phyloP scores from a whole-genome alignment of 768 basidiomycete species.

The Kwoniella europaea region DNA sequence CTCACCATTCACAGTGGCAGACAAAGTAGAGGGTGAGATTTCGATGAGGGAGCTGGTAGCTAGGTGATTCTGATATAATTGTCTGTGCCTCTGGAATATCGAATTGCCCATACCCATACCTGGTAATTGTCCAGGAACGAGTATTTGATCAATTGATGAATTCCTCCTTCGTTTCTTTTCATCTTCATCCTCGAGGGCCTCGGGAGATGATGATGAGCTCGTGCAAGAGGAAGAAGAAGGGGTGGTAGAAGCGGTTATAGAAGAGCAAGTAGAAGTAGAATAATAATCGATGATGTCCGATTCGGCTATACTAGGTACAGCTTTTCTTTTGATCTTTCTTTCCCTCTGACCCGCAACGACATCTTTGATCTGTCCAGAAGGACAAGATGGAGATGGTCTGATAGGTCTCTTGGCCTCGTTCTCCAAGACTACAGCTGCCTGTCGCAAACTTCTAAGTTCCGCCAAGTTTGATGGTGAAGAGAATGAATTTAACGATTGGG shows the following conservation, averaged over 20 bases:
- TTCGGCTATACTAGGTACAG: conserved; percentile 34
- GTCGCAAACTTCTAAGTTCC: conserved; percentile 28
- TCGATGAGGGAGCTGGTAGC: conserved; percentile 25
- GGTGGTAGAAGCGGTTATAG: background rate
- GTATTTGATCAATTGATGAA: conserved; percentile 7
- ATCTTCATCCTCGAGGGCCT: background rate
- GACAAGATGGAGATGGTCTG: background rate
- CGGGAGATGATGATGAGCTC: background rate
- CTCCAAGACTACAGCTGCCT: conserved; percentile 26
- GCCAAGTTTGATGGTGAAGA: conserved; percentile 29
- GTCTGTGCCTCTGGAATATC: conserved; percentile 19
- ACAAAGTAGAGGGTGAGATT: conserved; percentile 11
- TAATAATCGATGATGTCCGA: conserved; percentile 10
- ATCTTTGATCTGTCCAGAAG: background rate
- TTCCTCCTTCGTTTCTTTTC: background rate
- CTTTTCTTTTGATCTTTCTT: conserved; percentile 40
- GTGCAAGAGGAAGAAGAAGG: background rate
- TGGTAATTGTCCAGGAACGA: conserved; percentile 16
- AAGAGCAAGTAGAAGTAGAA: conserved; percentile 6
- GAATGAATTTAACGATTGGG: conserved; percentile 35
- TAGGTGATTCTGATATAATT: conserved; percentile 27
- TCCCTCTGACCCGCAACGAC: conserved; percentile 14
- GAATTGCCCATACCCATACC: conserved; percentile 16
- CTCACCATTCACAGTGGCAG: no score
- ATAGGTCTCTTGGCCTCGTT: conserved; percentile 24